Base-by-base conservation (phyloP, 2,329 filamentous ascomycete genomes). In the Aspergillus versicolor region DNA sequence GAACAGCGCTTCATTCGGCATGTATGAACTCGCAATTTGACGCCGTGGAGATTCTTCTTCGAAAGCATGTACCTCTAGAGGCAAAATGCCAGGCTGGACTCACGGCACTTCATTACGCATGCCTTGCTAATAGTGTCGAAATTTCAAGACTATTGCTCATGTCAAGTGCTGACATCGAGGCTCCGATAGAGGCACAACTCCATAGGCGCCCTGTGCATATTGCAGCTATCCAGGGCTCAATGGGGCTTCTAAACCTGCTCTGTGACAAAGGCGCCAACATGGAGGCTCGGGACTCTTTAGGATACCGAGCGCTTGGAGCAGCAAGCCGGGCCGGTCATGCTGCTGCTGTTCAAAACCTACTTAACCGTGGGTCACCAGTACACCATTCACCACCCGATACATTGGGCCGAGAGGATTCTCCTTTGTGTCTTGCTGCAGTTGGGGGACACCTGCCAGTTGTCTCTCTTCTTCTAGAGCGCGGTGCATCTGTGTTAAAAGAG, bases 51-150 rank as follows among this genome's bases (percentile, higher is more conserved):
- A 56, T 71, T 1, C 66, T 77, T 9, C 60, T 75, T 8, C 72
- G 73, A 19, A 75, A 66, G 51, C 65, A 60, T 5, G 63, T 67
- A 15, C 53, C 64, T 2, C 48, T 73, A 8, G 70, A 75, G 49
- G 56, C 54, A n/a, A 63, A 61, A 42, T 76, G 73, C 52, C 58
- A 54, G 3, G 58, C 64, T 12, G 67, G 67, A 2, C 59, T 72
- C 12, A 67, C 69, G 19, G 61, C 73, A 2, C 67, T 76, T 40
- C 74, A 77, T 56, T 76, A 76, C 61, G 73, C 74, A 34, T 75
- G 73, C 34, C 61, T 66, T 41, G 62, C 66, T 9, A 61, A 69
- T 47, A 70, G 61, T 47, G 32, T 65, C 12, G 70, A 69, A 12
- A 67, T 73, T 15, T 63, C 71, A 2, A 65, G 63, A 17, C 62